These are phyloP conservation scores for Dendrothele bispora DNA, from an alignment of 768 basidiomycete species.

Conservation along the genomic window DNA sequence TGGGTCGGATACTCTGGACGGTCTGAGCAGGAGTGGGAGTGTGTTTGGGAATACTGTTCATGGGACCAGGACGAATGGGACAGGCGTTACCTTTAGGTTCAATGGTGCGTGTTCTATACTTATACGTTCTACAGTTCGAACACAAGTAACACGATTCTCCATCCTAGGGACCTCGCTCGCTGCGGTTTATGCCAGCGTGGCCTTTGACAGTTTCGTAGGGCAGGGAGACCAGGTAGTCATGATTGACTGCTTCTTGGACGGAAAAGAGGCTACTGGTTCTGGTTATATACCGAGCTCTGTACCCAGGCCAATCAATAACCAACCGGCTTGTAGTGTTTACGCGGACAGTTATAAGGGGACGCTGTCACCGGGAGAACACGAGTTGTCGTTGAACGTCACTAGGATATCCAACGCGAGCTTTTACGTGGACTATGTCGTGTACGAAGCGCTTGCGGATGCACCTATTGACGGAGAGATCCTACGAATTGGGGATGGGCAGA, in stretches of 20 bases:
- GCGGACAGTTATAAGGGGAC: background rate
- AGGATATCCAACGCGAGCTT: background rate
- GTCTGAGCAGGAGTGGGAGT: background rate
- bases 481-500: conserved; percentile 4
- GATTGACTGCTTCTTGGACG: conserved; percentile 1
- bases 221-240: background rate
- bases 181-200: conserved; percentile 1
- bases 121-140: background rate
- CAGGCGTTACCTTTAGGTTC: conserved; percentile 4
- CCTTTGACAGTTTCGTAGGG: background rate
- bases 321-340: conserved; percentile 2
- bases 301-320: background rate
- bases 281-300: background rate
- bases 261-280: background rate
- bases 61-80: background rate
- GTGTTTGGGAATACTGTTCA: conserved; percentile 2
- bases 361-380: conserved; percentile 4
- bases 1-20: background rate
- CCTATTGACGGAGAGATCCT: conserved; percentile 1
- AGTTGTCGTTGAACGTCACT: conserved; percentile 4
- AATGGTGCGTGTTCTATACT: conserved; percentile 1
- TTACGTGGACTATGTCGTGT: conserved; percentile 6
- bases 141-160: background rate
- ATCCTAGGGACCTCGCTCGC: background rate
- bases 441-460: background rate